Percentiles rank a stretch among this genome's conserved stretches.
These are phyloP conservation scores for Fusarium chuoi DNA, from an alignment of 2,329 filamentous ascomycete species.

Conservation along the genomic window DNA sequence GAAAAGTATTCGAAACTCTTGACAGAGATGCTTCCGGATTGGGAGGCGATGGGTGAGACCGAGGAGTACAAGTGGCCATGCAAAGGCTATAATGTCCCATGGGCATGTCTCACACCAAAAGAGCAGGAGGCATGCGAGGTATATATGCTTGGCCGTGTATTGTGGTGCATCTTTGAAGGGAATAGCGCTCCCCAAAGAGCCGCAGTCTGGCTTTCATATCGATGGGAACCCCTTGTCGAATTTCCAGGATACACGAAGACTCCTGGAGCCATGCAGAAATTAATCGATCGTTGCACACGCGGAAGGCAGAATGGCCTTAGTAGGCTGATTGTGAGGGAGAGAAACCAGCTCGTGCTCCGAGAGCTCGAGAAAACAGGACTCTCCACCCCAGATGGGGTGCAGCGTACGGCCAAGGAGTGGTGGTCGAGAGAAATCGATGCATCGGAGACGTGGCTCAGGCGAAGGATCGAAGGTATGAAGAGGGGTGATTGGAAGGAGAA, in stretches of 20 bases:
- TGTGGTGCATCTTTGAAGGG: slow-evolving; percentile 73
- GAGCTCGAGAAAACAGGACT: slow-evolving; percentile 46
- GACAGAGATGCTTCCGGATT: slow-evolving; percentile 57
- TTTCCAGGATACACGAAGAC: slow-evolving; percentile 65
- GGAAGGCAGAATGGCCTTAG: slow-evolving; percentile 59
- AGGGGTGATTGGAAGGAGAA: slow-evolving; percentile 61
- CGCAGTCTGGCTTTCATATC: slow-evolving; percentile 69
- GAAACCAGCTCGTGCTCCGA: slow-evolving; percentile 59
- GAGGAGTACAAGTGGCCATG: slow-evolving; percentile 61
- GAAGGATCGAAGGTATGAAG: slow-evolving; percentile 52
- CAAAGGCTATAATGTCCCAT: slow-evolving; percentile 65
- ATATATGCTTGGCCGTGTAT: slow-evolving; percentile 69
- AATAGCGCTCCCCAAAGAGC: slow-evolving; percentile 66
- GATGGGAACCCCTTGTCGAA: slow-evolving; percentile 64
- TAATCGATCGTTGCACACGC: slow-evolving; percentile 64
- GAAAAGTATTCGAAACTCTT: slow-evolving; percentile 56
- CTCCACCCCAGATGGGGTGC: slow-evolving; percentile 51
- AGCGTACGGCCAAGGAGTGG: slow-evolving; percentile 55
- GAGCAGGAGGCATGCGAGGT: slow-evolving; percentile 69
- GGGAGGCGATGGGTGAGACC: slow-evolving; percentile 52
- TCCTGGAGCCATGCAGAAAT: slow-evolving; percentile 55
- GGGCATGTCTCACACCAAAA: slow-evolving; percentile 60
- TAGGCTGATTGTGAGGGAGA: slow-evolving; percentile 56
- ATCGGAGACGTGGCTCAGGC: slow-evolving; percentile 59
- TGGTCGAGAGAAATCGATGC: slow-evolving; percentile 60